Percentiles rank a stretch among this genome's conserved stretches.
These are phyloP conservation scores for Ogataea chonburiensis DNA, from an alignment of 805 yeast species.

Conservation along the genomic window DNA sequence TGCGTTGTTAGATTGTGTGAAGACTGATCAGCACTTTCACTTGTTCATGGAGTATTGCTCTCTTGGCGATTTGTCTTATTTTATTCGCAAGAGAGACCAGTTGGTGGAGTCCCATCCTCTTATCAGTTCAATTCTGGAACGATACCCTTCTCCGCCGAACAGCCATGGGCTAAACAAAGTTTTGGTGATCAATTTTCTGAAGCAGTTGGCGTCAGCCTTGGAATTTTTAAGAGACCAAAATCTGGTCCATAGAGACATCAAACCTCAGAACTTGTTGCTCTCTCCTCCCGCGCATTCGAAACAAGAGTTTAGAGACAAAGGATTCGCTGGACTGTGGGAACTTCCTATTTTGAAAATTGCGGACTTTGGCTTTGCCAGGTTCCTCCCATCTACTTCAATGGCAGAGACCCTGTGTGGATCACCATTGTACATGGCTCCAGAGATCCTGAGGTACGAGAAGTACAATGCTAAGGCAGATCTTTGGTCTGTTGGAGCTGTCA, in stretches of 20 bases:
- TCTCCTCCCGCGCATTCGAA: constrained; percentile 77
- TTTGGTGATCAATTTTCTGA: constrained; percentile 77
- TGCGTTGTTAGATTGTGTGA: constrained; percentile 75
- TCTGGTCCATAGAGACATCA: constrained; percentile 91
- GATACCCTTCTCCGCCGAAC: constrained; percentile 78
- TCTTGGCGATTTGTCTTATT: constrained; percentile 86
- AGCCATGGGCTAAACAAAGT: constrained; percentile 78
- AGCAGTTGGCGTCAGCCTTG: constrained; percentile 83
- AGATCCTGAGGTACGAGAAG: constrained; percentile 88
- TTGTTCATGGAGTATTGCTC: constrained; percentile 96
- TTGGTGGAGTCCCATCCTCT: constrained; percentile 74
- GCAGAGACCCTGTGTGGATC: constrained; percentile 98
- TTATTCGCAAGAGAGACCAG: constrained; percentile 75
- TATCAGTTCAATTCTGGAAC: constrained; percentile 67
- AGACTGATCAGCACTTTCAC: constrained; percentile 74
- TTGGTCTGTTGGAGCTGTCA: constrained; percentile 97
- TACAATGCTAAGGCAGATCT: constrained; percentile 96
- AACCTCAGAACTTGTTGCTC: constrained; percentile 84
- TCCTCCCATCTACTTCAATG: constrained; percentile 87
- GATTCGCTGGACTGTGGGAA: constrained; percentile 80
- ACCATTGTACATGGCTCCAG: constrained; percentile 98
- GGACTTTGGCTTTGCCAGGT: constrained; percentile 96
- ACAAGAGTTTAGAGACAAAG: constrained; percentile 52
- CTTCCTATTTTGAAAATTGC: constrained; percentile 91
- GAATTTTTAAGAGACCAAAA: constrained; percentile 78